Conservation (phyloP, 2,329 filamentous ascomycete genomes). For the Phaeosphaeria sp. region DNA sequence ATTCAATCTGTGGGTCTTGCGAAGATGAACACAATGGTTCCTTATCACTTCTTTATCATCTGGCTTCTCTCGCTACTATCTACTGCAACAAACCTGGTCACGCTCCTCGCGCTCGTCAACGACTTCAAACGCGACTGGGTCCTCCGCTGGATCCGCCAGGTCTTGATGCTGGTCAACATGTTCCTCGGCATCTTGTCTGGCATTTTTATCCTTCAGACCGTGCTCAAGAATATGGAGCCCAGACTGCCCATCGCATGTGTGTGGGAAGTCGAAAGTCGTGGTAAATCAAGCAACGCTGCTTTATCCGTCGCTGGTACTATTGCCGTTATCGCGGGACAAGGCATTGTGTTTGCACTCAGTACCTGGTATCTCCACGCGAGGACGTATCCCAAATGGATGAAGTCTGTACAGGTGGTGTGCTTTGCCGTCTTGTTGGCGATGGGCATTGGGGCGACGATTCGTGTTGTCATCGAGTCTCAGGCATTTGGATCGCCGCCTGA, state of each 20-base stretch:
- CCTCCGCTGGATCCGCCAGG: conserved; percentile 68
- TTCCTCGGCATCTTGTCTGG: conserved; percentile 64
- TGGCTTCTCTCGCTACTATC: conserved; percentile 71
- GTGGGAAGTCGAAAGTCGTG: conserved; percentile 56
- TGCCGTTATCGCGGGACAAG: conserved; percentile 65
- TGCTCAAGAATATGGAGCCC: conserved; percentile 59
- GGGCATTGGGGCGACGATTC: conserved; percentile 64
- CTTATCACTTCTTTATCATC: conserved; percentile 75
- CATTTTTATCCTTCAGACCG: conserved; percentile 63
- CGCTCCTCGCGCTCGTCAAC: conserved; percentile 68
- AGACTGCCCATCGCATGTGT: conserved; percentile 68
- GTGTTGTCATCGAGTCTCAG: conserved; percentile 64
- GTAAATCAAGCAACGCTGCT: conserved; percentile 49
- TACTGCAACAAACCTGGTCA: conserved; percentile 70
- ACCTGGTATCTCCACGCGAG: conserved; percentile 70
- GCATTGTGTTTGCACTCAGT: conserved; percentile 63
- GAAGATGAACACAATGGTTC: conserved; percentile 64
- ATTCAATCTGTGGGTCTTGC: conserved; percentile 69
- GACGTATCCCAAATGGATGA: conserved; percentile 60
- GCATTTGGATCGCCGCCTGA: conserved; percentile 63
- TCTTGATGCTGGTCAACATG: conserved; percentile 71
- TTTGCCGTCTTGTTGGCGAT: conserved; percentile 59
- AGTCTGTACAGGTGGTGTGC: conserved; percentile 60
- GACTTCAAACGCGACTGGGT: conserved; percentile 73
- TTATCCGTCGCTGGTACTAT: conserved; percentile 66